Percentiles rank a stretch among this genome's conserved stretches.
phyloP scores from a whole-genome alignment of 2,329 filamentous ascomycete genomes.

The Cladosporium sp. region DNA sequence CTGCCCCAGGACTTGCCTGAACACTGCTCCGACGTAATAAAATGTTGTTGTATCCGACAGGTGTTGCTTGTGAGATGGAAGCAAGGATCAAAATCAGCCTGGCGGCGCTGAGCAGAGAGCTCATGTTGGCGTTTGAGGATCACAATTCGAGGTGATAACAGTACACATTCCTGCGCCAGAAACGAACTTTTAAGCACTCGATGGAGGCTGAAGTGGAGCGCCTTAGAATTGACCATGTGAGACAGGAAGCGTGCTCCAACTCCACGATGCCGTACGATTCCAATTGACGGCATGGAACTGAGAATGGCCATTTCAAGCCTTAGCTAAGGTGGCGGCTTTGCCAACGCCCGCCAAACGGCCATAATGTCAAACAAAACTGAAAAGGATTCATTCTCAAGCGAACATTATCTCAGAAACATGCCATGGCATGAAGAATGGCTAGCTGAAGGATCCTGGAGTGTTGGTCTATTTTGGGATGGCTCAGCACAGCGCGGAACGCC shows the following conservation, averaged over 20 bases:
- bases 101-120: not conserved
- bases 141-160: not conserved
- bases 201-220: not conserved
- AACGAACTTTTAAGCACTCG: not conserved
- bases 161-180: not conserved
- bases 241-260: not conserved
- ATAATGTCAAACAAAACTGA: not conserved
- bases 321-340: not conserved
- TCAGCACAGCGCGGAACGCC: not conserved
- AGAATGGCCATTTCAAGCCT: not conserved
- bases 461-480: not conserved
- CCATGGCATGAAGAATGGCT: not conserved
- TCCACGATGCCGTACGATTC: not conserved
- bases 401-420: not conserved
- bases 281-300: not conserved
- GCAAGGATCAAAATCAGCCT: not conserved
- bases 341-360: not conserved
- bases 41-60: not conserved
- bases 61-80: not conserved
- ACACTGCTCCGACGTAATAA: not conserved
- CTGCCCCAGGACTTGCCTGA: not conserved
- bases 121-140: not conserved
- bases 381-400: not conserved
- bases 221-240: not conserved
- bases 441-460: not conserved